A percentile compares a stretch with the other conserved stretches of the same genome.
Evolutionary conservation across 768 basidiomycete species (phyloP).

Genomic region (Hygrocybe punicea): DNA sequence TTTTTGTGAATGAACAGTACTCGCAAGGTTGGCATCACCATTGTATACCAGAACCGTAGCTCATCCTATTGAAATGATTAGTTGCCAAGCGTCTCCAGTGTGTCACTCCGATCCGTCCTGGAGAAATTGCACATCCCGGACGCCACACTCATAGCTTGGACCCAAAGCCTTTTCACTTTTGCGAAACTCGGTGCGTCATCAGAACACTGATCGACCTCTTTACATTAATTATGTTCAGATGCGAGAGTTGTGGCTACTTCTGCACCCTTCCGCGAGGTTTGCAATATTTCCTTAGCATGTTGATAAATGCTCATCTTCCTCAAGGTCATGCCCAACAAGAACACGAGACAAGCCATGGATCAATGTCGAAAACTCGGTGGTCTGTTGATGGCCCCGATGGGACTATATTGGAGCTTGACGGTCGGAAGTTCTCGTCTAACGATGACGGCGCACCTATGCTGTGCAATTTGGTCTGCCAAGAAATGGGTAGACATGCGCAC

Average conservation of each 20-base stretch:
- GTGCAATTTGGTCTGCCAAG: constrained; percentile 54
- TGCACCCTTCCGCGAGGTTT: constrained; percentile 55
- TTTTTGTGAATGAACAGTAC: constrained; percentile 36
- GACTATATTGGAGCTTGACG: constrained; percentile 49
- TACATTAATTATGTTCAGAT: constrained; percentile 31
- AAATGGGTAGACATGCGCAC: constrained; percentile 56
- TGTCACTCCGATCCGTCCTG: constrained; percentile 43
- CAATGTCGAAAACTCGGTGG: constrained; percentile 60
- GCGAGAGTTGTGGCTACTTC: constrained; percentile 54
- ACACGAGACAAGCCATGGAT: constrained; percentile 62
- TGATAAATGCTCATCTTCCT: background rate
- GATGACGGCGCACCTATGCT: constrained; percentile 63
- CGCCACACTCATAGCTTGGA: constrained; percentile 49
- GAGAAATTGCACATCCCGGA: constrained; percentile 43
- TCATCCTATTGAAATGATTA: constrained; percentile 16
- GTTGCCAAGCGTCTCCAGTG: constrained; percentile 52
- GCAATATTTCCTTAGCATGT: background rate
- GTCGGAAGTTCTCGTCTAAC: constrained; percentile 49
- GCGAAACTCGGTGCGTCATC: constrained; percentile 44
- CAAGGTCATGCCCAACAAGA: constrained; percentile 57
- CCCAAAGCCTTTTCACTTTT: constrained; percentile 50
- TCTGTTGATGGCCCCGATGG: constrained; percentile 52
- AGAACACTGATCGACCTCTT: background rate
- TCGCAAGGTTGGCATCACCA: constrained; percentile 42
- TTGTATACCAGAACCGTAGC: background rate